A percentile compares a stretch with the other conserved stretches of the same genome.
Conservation (phyloP, 768 basidiomycete genomes). For the Suillus ampliporus region DNA sequence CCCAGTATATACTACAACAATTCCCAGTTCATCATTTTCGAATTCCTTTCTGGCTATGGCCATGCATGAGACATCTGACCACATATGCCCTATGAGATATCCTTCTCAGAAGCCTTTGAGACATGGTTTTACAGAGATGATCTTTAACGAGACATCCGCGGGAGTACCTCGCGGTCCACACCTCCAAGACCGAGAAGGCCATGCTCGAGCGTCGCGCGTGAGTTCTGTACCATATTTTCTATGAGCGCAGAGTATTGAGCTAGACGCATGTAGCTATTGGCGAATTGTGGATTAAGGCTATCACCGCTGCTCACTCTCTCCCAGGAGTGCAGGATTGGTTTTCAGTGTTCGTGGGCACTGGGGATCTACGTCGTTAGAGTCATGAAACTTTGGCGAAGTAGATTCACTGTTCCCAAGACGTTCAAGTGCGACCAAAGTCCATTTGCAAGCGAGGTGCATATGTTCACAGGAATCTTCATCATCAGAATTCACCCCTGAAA, state of each 20-base stretch:
- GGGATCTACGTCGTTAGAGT: no score
- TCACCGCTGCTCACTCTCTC: no score
- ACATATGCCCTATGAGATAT: slow-evolving; percentile 19
- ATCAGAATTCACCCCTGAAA: no score
- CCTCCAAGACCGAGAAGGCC: slow-evolving; percentile 32
- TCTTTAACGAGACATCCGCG: slow-evolving; percentile 45
- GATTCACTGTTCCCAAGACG: not conserved
- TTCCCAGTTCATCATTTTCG: slow-evolving; percentile 34
- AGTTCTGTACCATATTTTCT: slow-evolving; percentile 15
- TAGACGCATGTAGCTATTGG: no score
- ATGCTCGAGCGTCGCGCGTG: slow-evolving; percentile 45
- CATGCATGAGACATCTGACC: slow-evolving; percentile 29
- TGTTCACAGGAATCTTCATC: not conserved
- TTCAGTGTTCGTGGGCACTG: no score
- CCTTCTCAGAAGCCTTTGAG: slow-evolving; percentile 19
- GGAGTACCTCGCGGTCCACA: slow-evolving; percentile 35
- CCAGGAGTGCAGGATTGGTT: no score
- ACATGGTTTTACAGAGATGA: slow-evolving; percentile 43
- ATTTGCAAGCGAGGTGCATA: not conserved
- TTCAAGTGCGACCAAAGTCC: not conserved
- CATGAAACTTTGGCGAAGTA: not conserved
- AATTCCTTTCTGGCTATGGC: slow-evolving; percentile 29
- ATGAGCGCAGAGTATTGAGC: no score
- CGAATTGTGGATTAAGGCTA: no score
- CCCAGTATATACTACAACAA: slow-evolving; percentile 32